Percentiles rank a stretch among this genome's conserved stretches.
Conservation (phyloP, 371 early-diverging fungal species). For the Mortierella sp. region DNA sequence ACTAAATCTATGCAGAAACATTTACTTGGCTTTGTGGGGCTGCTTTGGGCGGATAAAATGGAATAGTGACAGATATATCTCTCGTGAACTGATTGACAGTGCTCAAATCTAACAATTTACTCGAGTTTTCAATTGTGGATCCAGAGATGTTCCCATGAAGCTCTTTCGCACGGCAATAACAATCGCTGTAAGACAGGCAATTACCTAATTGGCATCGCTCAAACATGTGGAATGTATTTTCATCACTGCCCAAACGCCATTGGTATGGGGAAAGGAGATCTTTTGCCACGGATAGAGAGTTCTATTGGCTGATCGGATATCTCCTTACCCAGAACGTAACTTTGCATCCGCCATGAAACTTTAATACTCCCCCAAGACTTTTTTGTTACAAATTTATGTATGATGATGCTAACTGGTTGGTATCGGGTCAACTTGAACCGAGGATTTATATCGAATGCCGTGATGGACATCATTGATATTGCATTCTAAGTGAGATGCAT, state of each 20-base stretch:
- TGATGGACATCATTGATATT: no score
- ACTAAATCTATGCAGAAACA: no score
- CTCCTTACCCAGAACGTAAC: slow-evolving; percentile 1
- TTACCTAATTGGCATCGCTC: no score
- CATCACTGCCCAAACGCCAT: background rate
- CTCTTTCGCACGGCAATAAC: background rate
- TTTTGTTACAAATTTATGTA: background rate
- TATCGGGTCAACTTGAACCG: background rate
- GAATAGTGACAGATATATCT: no score
- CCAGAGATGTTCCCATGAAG: background rate
- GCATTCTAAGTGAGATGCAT: no score
- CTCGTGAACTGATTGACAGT: no score
- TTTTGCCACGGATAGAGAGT: background rate
- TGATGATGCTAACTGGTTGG: slow-evolving; percentile 1
- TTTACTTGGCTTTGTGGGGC: no score
- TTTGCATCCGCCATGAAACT: background rate
- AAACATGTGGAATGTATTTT: no score
- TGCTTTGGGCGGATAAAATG: no score
- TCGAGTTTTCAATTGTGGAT: background rate
- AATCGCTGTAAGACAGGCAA: no score
- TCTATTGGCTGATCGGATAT: background rate
- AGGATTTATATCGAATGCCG: background rate
- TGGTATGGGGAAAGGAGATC: background rate
- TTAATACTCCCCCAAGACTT: background rate
- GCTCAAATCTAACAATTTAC: no score